Percentiles rank a stretch among this genome's conserved stretches.
Conservation (phyloP, 1,284 basidiomycete species). For the Apiotrichum brassicae region DNA sequence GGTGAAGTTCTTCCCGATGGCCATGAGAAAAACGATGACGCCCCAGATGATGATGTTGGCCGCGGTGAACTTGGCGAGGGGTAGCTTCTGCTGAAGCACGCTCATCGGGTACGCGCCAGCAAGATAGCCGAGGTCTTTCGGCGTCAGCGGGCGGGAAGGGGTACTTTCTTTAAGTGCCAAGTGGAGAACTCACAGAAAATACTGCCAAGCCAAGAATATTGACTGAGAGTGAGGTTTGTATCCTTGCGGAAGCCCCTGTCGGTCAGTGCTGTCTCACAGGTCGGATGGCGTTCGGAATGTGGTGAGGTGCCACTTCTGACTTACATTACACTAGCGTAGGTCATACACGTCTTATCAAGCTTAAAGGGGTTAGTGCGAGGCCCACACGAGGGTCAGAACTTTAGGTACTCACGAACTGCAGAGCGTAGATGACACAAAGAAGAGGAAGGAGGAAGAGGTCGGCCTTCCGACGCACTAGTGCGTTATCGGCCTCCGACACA, state of each 20-base stretch:
- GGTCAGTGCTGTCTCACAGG: too few relatives aligned
- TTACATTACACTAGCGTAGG: neutral
- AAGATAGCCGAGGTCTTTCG: constrained; percentile 19
- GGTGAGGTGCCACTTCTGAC: neutral
- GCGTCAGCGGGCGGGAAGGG: neutral
- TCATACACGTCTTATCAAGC: constrained; percentile 2
- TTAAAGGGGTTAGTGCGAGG: too few relatives aligned
- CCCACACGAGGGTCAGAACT: neutral
- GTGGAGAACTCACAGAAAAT: constrained; percentile 17
- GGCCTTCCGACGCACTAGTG: constrained; percentile 41
- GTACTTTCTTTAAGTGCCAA: neutral
- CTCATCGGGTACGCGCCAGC: constrained; percentile 20
- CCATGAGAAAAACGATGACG: neutral
- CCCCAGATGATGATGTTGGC: constrained; percentile 26
- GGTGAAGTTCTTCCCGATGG: constrained; percentile 53
- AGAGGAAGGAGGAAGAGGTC: constrained; percentile 38
- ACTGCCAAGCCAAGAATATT: constrained; percentile 21
- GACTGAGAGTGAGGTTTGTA: constrained; percentile 15
- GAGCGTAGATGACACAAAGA: constrained; percentile 5
- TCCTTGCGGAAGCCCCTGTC: constrained; percentile 46
- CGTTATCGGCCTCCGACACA: too few relatives aligned
- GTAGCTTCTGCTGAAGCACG: constrained; percentile 20
- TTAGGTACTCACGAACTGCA: neutral
- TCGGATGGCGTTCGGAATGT: neutral
- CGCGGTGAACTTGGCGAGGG: constrained; percentile 25